Evolutionary conservation across 768 basidiomycete species (phyloP), one percentile per base, ranked within the genome.

Genomic region (Boletus edulis): DNA sequence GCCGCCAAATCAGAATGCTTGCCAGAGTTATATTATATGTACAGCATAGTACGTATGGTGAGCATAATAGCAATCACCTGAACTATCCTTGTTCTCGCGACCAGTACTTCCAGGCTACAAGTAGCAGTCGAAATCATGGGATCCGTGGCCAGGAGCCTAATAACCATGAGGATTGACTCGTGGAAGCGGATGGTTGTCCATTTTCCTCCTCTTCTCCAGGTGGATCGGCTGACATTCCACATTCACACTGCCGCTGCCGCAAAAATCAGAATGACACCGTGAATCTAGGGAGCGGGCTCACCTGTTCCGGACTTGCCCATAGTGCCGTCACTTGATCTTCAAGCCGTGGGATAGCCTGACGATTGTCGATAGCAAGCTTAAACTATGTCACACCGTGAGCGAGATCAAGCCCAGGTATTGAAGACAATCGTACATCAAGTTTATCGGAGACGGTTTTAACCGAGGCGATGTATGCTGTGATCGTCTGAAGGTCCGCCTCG

Each of bases 331-430:
- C 2, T 10, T 62, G 56, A 9, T 46, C 61, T 24, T 62, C 50
- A 14, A 62, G 53, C 24, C 42, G 50, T 13, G 53, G 48, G 20
- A 62, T 40, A 18, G 48, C 53, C 0, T 49, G 50, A 10, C 46
- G 31, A 47, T 43, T 52, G 31, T 62, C 57, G 0, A 62, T 51
- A 10, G 60, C 53, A 9, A 62, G 47, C 32, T 44, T 62, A 15
- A 62, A 34, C 61, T 62, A 15, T 29, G 12, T 12, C 5, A 41
- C 3, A 1, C 4, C 32, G n/a, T 62, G 32, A 55, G 53, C 27
- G 4, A 34, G 35, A 31, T 24, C 8, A 24, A 31, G 4, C 8
- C 2, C 3, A 2, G 5, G n/a, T 4, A 27, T 32, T 1, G 5
- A 42, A n/a, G 20, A 34, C 6, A 20, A 7, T 8, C 45, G 13